A percentile compares a stretch with the other conserved stretches of the same genome.
Conservation (phyloP, 78 protist genomes). For the Bodo saltans region DNA sequence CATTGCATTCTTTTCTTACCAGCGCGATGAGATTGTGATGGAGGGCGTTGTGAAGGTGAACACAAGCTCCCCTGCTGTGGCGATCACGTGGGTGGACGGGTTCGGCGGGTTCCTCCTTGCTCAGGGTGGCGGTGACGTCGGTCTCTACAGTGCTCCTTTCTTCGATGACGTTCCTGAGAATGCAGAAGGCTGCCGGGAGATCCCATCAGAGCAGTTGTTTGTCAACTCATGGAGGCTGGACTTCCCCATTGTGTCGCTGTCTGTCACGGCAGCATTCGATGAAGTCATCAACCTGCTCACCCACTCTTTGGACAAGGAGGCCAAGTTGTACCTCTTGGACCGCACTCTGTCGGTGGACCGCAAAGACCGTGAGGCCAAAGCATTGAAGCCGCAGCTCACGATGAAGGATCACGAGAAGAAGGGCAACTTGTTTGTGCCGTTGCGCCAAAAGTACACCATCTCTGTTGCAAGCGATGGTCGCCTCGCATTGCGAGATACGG, state of each 20-base stretch:
- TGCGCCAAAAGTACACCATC: not conserved
- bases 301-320: not conserved
- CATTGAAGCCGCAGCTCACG: not conserved
- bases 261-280: not conserved
- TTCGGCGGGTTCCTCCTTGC: too few relatives aligned
- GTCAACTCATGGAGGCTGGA: slow-evolving; percentile 13
- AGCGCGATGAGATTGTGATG: not conserved
- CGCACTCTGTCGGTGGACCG: not conserved
- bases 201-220: not conserved
- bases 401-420: not conserved
- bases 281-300: not conserved
- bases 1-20: too few relatives aligned
- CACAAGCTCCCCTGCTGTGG: not conserved
- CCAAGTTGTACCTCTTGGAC: slow-evolving; percentile 2
- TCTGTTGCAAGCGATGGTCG: not conserved
- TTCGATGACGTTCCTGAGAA: too few relatives aligned
- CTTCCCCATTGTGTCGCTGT: not conserved
- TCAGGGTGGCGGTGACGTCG: too few relatives aligned
- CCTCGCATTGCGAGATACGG: not conserved
- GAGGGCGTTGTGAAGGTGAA: not conserved
- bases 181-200: too few relatives aligned
- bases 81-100: too few relatives aligned
- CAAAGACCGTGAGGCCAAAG: not conserved
- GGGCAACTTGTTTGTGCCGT: not conserved
- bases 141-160: too few relatives aligned